Percentiles rank a stretch among this genome's conserved stretches.
phyloP scores from a whole-genome alignment of 2,329 filamentous ascomycete species.

The Zasmidium angulare region DNA sequence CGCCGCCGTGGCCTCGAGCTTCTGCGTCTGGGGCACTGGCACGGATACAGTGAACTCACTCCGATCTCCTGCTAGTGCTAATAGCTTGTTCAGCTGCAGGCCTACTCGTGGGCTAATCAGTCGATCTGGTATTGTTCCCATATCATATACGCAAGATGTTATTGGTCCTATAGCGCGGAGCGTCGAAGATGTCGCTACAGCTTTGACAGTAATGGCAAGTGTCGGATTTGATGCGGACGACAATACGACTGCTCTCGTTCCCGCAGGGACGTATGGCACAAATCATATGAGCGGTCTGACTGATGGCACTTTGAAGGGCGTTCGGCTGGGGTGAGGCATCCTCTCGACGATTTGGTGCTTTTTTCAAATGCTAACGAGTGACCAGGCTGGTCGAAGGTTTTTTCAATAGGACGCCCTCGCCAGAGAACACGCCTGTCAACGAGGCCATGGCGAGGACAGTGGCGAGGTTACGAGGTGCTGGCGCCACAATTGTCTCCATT shows the following conservation, averaged over 20 bases:
- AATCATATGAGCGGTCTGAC: constrained; percentile 50
- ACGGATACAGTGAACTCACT: constrained; percentile 58
- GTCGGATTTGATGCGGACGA: constrained; percentile 53
- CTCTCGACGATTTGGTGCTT: background rate
- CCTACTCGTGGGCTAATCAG: constrained; percentile 42
- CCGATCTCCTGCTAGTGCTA: constrained; percentile 61
- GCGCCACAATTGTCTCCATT: constrained; percentile 54
- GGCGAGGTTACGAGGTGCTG: constrained; percentile 46
- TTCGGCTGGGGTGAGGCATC: constrained; percentile 42
- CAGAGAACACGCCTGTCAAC: constrained; percentile 60
- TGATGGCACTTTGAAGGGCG: constrained; percentile 36
- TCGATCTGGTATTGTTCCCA: constrained; percentile 32
- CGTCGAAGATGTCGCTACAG: constrained; percentile 34
- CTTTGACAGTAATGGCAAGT: constrained; percentile 42
- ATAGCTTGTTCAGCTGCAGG: constrained; percentile 59
- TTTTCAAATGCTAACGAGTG: too few relatives aligned
- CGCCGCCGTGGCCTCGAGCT: constrained; percentile 58
- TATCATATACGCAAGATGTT: constrained; percentile 34
- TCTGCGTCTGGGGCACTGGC: constrained; percentile 52
- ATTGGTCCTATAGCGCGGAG: constrained; percentile 34
- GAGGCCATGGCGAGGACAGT: constrained; percentile 51
- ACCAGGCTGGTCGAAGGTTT: constrained; percentile 55
- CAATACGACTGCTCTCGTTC: constrained; percentile 53
- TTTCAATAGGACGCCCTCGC: constrained; percentile 53
- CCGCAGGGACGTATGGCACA: constrained; percentile 39